Evolutionary conservation across 495 filamentous ascomycete genomes (phyloP), one percentile per base, ranked within the genome.

Genomic region (Penicillium mononematosum): DNA sequence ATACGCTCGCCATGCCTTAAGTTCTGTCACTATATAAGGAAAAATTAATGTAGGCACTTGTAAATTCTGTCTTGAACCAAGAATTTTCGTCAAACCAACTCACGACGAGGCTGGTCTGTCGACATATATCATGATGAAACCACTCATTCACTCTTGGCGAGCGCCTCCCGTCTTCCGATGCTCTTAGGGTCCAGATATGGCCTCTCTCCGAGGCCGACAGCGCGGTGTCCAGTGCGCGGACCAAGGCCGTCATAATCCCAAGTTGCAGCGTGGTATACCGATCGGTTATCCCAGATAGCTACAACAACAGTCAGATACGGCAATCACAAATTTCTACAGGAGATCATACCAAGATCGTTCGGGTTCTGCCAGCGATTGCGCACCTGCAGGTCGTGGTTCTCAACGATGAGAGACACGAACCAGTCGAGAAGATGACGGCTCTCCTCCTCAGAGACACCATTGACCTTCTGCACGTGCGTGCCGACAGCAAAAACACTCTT

Each of bases 361-460:
- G 64, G 61, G 51, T 82, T 76, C 51, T 81, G 67, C 87, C 86
- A 93, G 50, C 77, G 73, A 60, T 79, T 69, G n/a, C 90, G 75
- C 0, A 89, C 87, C 74, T 94, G 90, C 56, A 90, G 67, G 63
- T 94, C 89, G 63, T 92, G 90, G 61, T 92, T 92, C 70, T 92
- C 84, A 5, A 81, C 76, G 51, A 92, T 78, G 11, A 91, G 69
- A 31, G 73, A 63, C 7, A 81, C 70, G 56, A 92, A 86, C 81
- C 81, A 85, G 16, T 83, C 65, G 12, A 91, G 72, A 29, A 91
- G 70, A 41, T 78, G 62, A n/a, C 76, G 67, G 53, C 80, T 84
- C 76, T 93, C 90, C 14, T 79, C 73, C n/a, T 84, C 78, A 0
- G 80, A 78, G 25, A 93, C 65, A 9, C 77, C 89, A 61, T 91